Evolutionary conservation across 441 rosid genomes (phyloP).

Genomic region (Jatropha multifida): DNA sequence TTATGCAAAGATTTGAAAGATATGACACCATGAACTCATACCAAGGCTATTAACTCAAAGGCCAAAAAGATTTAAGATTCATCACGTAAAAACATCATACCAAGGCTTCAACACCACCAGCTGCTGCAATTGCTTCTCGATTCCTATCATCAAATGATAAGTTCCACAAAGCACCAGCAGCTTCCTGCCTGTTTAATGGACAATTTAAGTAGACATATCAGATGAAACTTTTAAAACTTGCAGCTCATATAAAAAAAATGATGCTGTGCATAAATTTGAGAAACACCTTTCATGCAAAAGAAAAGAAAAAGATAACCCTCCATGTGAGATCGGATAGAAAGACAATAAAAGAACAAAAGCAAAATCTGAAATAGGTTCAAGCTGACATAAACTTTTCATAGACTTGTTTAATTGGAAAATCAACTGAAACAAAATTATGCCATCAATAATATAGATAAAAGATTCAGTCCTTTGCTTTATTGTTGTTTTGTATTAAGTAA

Average conservation of each 20-base stretch:
- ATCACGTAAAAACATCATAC: conserved; percentile 42
- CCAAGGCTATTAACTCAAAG: background rate
- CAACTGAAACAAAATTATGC: background rate
- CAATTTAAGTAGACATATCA: conserved; percentile 18
- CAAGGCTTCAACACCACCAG: conserved; percentile 98
- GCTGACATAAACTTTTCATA: background rate
- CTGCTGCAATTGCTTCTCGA: conserved; percentile 94
- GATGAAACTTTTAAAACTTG: background rate
- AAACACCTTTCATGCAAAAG: too few species aligned
- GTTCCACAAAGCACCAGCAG: conserved; percentile 98
- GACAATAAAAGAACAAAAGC: too few species aligned
- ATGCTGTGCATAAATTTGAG: too few species aligned
- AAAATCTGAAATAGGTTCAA: too few species aligned
- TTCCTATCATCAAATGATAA: conserved; percentile 90
- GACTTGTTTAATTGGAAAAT: background rate
- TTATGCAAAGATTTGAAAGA: background rate
- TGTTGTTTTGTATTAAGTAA: background rate
- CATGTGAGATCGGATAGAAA: too few species aligned
- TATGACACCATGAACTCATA: background rate
- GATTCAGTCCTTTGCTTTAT: background rate
- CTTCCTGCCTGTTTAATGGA: conserved; percentile 74
- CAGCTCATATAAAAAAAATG: background rate
- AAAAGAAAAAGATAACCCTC: too few species aligned
- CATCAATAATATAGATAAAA: background rate
- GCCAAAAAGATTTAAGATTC: conserved; percentile 4